Base-by-base conservation (phyloP, 257 asterid species). In the Coffea canephora region DNA sequence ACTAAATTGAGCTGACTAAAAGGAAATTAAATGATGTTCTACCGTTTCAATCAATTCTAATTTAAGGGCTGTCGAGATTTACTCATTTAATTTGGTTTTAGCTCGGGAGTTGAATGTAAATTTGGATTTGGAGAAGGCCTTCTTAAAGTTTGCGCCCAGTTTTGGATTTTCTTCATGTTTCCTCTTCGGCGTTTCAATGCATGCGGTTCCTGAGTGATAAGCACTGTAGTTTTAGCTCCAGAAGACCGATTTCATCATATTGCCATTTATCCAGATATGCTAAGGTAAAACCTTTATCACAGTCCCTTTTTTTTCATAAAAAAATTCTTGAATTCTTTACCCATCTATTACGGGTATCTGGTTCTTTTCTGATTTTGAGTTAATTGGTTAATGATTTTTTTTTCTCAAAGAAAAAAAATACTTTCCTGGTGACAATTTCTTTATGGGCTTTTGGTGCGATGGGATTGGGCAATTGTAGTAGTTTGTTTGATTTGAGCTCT, bases 271-370 rank as follows among this genome's bases (percentile, higher is more conserved):
- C 57, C 71, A 80, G 80, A 57, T 69, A 81, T 81, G 77, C 79
- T 25, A 81, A 81, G 84, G 84, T 81, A 69, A 81, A 79, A 57
- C 76, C 80, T 49, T 81, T 55, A 74, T 54, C 66, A 27, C 66
- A 27, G 8, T 67, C n/a, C 21, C 45, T 0, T 34, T 36, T 34
- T 39, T 27, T 18, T 18, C 25, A 2, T 6, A 6, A 21, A 31
- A 31, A 31, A 10, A 6, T 62, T 46, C 25, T 45, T 46, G 14
- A 7, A 12, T 0, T 48, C 66, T 13, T 74, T 39, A 45, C 23
- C 68, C 71, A n/a, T 78, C 49, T 39, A 9, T 54, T 31, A 25
- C 54, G 21, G 8, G 9, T 49, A 45, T 61, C 57, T 12, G 69
- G 23, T 64, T 73, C 69, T 45, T 68, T 27, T 65, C 43, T 27